Conservation (phyloP, 305 asterid genomes). For the Nicotiana rustica region DNA sequence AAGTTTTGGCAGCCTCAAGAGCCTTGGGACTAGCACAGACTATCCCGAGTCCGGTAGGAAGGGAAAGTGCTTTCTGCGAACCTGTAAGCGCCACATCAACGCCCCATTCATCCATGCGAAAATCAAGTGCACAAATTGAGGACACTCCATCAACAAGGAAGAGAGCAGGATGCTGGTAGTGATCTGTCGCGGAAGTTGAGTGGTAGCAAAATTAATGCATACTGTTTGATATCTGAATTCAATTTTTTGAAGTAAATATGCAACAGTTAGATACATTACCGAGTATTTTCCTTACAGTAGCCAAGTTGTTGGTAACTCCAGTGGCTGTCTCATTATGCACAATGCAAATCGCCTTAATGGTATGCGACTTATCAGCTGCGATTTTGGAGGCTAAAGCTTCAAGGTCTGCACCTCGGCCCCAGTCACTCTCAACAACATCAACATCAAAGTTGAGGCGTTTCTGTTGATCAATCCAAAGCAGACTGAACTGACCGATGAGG, state of each 20-base stretch:
- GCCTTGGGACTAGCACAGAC: slow-evolving; percentile 97
- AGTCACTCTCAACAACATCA: slow-evolving; percentile 93
- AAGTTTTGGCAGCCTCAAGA: slow-evolving; percentile 85
- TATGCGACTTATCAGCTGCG: slow-evolving; percentile 74
- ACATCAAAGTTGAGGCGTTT: slow-evolving; percentile 90
- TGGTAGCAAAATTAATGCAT: background rate
- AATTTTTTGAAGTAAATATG: background rate
- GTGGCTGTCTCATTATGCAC: slow-evolving; percentile 99
- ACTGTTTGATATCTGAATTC: background rate
- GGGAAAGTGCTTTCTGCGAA: slow-evolving; percentile 96
- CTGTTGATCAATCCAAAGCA: slow-evolving; percentile 99
- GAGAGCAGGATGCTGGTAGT: slow-evolving; percentile 93
- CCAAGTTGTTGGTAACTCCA: slow-evolving; percentile 97
- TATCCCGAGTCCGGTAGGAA: slow-evolving; percentile 92
- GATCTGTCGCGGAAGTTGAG: slow-evolving; percentile 55
- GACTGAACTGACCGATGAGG: slow-evolving; percentile 95
- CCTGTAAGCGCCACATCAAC: slow-evolving; percentile 95
- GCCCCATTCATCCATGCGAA: slow-evolving; percentile 99
- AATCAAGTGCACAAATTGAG: slow-evolving; percentile 96
- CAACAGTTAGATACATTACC: slow-evolving; percentile 52
- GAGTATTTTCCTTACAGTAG: slow-evolving; percentile 83
- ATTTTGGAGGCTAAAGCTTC: slow-evolving; percentile 79
- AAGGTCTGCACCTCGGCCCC: slow-evolving; percentile 96
- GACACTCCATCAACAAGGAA: slow-evolving; percentile 95
- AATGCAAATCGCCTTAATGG: slow-evolving; percentile 95